Conservation (phyloP, 75 land plant species). For the Selaginella tamariscina region DNA sequence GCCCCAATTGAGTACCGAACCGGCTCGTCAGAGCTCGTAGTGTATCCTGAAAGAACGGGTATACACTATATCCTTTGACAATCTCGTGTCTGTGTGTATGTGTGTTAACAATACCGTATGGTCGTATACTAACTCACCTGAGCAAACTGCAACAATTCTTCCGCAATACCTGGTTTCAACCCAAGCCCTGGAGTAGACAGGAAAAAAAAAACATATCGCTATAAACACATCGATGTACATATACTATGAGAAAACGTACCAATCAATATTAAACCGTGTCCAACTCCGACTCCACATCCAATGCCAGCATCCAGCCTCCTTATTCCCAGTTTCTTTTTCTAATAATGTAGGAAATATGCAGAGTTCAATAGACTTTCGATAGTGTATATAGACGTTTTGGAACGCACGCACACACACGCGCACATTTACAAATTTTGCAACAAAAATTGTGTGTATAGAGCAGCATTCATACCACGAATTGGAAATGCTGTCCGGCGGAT, state of each 20-base stretch:
- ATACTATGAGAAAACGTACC: conserved; percentile 37
- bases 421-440: not conserved
- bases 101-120: no score
- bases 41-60: not conserved
- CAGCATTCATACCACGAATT: not conserved
- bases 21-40: not conserved
- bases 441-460: not conserved
- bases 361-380: no score
- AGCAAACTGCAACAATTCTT: conserved; percentile 31
- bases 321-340: conserved; percentile 55
- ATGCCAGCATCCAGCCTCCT: conserved; percentile 78
- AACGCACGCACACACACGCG: no score
- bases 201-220: not conserved
- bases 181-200: conserved; percentile 44
- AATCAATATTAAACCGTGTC: conserved; percentile 85
- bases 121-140: not conserved
- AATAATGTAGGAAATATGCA: not conserved
- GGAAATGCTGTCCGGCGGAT: not conserved
- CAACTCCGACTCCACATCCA: conserved; percentile 94
- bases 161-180: conserved; percentile 42
- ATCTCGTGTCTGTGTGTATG: no score
- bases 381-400: no score
- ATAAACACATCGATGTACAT: not conserved
- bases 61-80: no score
- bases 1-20: not conserved